phyloP scores from a whole-genome alignment of 2,329 filamentous ascomycete genomes.

The Nothopassalora personata region DNA sequence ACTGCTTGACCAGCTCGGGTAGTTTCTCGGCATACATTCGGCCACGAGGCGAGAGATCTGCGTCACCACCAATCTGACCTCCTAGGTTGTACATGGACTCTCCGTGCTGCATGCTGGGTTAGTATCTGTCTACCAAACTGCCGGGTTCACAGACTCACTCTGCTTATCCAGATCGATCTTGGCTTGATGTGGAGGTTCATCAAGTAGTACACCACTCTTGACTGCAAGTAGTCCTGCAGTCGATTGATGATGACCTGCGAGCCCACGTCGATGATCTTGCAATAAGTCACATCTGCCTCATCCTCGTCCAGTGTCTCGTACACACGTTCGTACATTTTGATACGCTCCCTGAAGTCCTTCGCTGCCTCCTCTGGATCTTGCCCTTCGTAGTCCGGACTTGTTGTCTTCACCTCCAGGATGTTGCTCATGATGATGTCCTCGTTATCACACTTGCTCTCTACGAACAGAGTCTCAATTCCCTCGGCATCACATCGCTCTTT shows the following conservation, averaged over 20 bases:
- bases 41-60: constrained; percentile 77
- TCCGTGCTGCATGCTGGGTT: constrained; percentile 60
- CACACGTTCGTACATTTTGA: constrained; percentile 94
- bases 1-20: constrained; percentile 76
- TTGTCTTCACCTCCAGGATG: constrained; percentile 86
- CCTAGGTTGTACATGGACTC: constrained; percentile 89
- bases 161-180: constrained; percentile 90
- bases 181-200: constrained; percentile 98
- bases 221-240: constrained; percentile 94
- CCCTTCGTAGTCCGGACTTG: constrained; percentile 87
- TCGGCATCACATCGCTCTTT: constrained; percentile 69
- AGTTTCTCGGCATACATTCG: constrained; percentile 81
- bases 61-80: constrained; percentile 89
- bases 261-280: constrained; percentile 95
- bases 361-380: constrained; percentile 91
- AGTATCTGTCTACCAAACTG: neutral
- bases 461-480: constrained; percentile 79
- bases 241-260: constrained; percentile 97
- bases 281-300: constrained; percentile 82
- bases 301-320: constrained; percentile 91
- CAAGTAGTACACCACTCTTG: constrained; percentile 92
- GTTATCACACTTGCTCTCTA: constrained; percentile 95
- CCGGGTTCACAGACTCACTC: constrained; percentile 35
- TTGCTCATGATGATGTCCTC: constrained; percentile 94
- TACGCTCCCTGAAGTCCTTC: constrained; percentile 86